Evolutionary conservation across 1,284 basidiomycete genomes (phyloP).

Genomic region (Mycena citricolor): DNA sequence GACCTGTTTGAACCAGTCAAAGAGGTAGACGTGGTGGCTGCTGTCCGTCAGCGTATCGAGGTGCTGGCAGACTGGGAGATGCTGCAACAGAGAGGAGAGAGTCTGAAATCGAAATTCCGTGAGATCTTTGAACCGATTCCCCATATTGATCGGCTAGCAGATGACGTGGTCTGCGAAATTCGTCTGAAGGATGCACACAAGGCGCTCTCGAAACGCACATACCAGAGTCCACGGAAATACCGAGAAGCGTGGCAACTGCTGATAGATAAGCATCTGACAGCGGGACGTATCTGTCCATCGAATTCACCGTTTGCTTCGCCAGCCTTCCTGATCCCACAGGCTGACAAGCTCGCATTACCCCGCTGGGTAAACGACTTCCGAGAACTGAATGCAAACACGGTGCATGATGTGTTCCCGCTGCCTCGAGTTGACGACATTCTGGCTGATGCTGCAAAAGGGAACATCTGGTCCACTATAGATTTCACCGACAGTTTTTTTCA

Average conservation of each 20-base stretch:
- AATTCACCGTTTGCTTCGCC: slow-evolving; percentile 15
- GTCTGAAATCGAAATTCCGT: slow-evolving; percentile 8
- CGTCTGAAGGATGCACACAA: not conserved
- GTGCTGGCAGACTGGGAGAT: not conserved
- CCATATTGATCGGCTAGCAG: slow-evolving; percentile 8
- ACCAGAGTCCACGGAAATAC: slow-evolving; percentile 11
- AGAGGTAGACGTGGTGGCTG: slow-evolving; percentile 6
- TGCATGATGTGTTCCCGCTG: slow-evolving; percentile 35
- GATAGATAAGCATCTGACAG: slow-evolving; percentile 16
- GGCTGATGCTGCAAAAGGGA: slow-evolving; percentile 31
- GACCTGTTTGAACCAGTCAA: not conserved
- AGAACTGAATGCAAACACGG: slow-evolving; percentile 35
- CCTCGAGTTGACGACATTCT: slow-evolving; percentile 38
- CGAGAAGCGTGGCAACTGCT: slow-evolving; percentile 11
- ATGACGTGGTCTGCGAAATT: slow-evolving; percentile 5
- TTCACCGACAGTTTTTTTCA: slow-evolving; percentile 45
- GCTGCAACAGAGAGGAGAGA: slow-evolving; percentile 2
- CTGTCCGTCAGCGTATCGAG: slow-evolving; percentile 10
- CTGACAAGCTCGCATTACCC: slow-evolving; percentile 32
- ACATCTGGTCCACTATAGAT: slow-evolving; percentile 37
- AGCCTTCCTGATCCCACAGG: slow-evolving; percentile 35
- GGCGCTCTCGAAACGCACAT: not conserved
- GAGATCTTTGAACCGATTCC: slow-evolving; percentile 21
- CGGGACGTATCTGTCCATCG: slow-evolving; percentile 17
- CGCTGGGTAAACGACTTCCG: slow-evolving; percentile 42